Evolutionary conservation across 495 filamentous ascomycete genomes (phyloP).

Genomic region (Friedmanniomyces endolithicus): DNA sequence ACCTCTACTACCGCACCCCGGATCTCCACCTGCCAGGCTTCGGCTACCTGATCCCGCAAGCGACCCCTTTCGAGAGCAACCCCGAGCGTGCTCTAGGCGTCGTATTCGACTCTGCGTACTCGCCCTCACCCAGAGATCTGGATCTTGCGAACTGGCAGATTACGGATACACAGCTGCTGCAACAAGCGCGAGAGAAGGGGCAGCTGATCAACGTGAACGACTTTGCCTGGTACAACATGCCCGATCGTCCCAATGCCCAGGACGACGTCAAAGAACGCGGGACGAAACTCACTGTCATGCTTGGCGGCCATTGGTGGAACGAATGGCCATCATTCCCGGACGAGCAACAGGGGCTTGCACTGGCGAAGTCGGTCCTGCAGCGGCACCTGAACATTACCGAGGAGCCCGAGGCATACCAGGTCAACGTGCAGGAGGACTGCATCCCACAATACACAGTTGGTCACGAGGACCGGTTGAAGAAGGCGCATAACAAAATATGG

Average conservation of each 20-base stretch:
- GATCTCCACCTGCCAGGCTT: constrained; percentile 60
- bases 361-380: constrained; percentile 55
- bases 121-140: constrained; percentile 17
- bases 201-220: constrained; percentile 17
- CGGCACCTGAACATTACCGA: constrained; percentile 62
- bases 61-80: constrained; percentile 58
- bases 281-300: constrained; percentile 88
- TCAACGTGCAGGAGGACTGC: constrained; percentile 57
- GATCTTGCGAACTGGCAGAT: constrained; percentile 11
- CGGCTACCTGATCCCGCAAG: constrained; percentile 76
- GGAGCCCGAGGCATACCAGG: constrained; percentile 42
- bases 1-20: constrained; percentile 65
- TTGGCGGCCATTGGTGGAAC: constrained; percentile 91
- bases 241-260: constrained; percentile 20
- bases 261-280: constrained; percentile 46
- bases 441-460: constrained; percentile 83
- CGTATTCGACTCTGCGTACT: constrained; percentile 72
- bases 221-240: constrained; percentile 19
- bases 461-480: constrained; percentile 51
- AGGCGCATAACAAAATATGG: constrained; percentile 43
- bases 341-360: constrained; percentile 47
- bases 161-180: constrained; percentile 2
- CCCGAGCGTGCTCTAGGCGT: constrained; percentile 78
- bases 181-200: constrained; percentile 5
- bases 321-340: constrained; percentile 45